Evolutionary conservation across 805 yeast species (phyloP), one percentile per base, ranked within the genome.

Genomic region (Candida gorgasii): DNA sequence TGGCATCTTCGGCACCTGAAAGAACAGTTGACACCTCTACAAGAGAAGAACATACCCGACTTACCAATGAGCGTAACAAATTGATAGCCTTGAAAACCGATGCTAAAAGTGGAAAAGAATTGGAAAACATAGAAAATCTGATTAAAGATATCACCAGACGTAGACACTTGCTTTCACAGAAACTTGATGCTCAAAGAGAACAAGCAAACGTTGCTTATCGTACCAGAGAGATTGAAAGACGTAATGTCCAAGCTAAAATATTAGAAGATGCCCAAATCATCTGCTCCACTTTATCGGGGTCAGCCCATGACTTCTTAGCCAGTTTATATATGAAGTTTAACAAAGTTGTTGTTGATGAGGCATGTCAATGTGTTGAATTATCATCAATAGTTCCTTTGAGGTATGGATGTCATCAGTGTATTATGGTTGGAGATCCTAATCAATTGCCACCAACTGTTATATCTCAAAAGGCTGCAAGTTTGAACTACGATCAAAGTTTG

Each of bases 361-460:
- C 99, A 2, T 95, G 97, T 52, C 99, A 92, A 63, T 86, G 96
- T 79, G 90, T 93, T 29, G 99, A 92, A 58, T 59, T 92, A 26
- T 88, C 97, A 6, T 86, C 95, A 0, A 76, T 93, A 18, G 92
- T 92, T 53, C 99, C 99, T 0, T 69, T 93, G 50, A 73, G 95
- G 55, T 93, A 90, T 60, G 98, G 98, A 1, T 86, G 95, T 54
- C 82, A 76, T 46, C 80, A 82, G 42, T 92, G 98, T 67, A 84
- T 93, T 37, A 86, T 93, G 95, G 99, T 93, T 35, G 99, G 99
- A 61, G 99, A 93, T 67, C 98, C 98, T 2, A 90, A 93, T 59
- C 99, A 93, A 66, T 74, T 93, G 48, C 99, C 99, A 0, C 99
- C 99, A 0, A 92, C 99, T 0, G 98, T 92, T 8, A 65, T 93